Conservation (phyloP, 169 alveolate genomes). For the Eimeria falciformis region DNA sequence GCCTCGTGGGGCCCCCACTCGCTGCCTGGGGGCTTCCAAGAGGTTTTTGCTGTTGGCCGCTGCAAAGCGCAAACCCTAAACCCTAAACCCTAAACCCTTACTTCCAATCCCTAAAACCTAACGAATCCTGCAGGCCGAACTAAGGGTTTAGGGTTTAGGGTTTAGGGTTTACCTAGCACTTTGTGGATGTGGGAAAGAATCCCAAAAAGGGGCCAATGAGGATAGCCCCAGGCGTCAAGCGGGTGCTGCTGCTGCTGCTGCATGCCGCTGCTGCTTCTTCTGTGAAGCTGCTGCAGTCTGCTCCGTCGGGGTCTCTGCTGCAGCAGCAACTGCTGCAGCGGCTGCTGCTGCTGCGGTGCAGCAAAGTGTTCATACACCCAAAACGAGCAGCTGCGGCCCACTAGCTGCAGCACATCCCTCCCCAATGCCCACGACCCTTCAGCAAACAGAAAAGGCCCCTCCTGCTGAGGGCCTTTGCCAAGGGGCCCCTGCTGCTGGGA, state of each 20-base stretch:
- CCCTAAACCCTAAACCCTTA: too few species aligned
- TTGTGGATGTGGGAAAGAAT: not conserved
- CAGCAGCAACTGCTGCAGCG: not conserved
- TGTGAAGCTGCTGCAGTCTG: not conserved
- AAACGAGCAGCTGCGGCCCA: not conserved
- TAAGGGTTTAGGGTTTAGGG: too few species aligned
- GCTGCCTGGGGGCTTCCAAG: not conserved
- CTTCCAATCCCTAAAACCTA: too few species aligned
- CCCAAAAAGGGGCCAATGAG: not conserved
- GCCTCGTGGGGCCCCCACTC: not conserved
- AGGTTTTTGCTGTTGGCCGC: not conserved
- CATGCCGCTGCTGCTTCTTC: not conserved
- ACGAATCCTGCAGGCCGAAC: too few species aligned
- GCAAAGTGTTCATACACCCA: not conserved
- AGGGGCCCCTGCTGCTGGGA: not conserved
- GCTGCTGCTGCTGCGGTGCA: constrained; percentile 2
- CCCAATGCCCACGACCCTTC: not conserved
- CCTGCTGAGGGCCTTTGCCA: not conserved
- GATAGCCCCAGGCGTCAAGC: not conserved
- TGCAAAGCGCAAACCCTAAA: not conserved
- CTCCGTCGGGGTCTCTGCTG: not conserved
- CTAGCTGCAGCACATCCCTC: not conserved
- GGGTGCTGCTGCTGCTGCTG: not conserved
- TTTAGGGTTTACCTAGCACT: not conserved
- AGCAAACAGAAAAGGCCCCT: not conserved